Base-by-base conservation (phyloP, 2,329 filamentous ascomycete species). In the Colletotrichum godetiae region DNA sequence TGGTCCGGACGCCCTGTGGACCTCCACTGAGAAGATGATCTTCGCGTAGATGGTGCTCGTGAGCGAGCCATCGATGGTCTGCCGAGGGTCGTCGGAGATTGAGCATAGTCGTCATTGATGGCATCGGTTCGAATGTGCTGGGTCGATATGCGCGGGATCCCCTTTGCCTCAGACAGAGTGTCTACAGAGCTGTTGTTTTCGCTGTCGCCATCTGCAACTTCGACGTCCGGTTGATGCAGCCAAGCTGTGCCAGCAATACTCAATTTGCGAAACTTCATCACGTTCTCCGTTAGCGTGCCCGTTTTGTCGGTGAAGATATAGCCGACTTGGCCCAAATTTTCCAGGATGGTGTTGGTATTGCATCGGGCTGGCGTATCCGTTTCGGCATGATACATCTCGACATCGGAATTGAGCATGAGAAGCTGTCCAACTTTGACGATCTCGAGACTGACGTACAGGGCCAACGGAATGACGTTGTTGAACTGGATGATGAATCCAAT, bases 241-340 rank as follows among this genome's bases (percentile, higher is more conserved):
- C 95, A 98, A 1, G 95, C 93, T 0, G 94, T 95, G 7, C 95
- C 95, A 3, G 94, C 95, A 37, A 98, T 92, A 77, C 94, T 97
- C 82, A 98, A 89, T 80, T 97, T 98, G 56, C 95, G 92, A 80
- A 98, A 98, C 75, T 95, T 94, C 96, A 98, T 98, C 12, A 95
- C 88, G 76, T 98, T 98, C 78, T 98, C 95, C 1, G 95, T 98
- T 76, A 98, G 85, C 0, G 95, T 98, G 1, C 95, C 95, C 0
- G 95, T 98, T 84, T 98, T 98, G 82, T 98, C 95, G 0, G 95
- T 97, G 78, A 98, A 97, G 24, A 97, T 90, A 78, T 97, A 97
- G 76, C 88, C 94, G 73, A 98, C 91, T 83, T 98, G 96, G 0
- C 95, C 95, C 0, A 98, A 87, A 78, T 98, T 96, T 79, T 98